Base-by-base conservation (phyloP, 1,284 basidiomycete genomes). In the Fomitopsis schrenkii region DNA sequence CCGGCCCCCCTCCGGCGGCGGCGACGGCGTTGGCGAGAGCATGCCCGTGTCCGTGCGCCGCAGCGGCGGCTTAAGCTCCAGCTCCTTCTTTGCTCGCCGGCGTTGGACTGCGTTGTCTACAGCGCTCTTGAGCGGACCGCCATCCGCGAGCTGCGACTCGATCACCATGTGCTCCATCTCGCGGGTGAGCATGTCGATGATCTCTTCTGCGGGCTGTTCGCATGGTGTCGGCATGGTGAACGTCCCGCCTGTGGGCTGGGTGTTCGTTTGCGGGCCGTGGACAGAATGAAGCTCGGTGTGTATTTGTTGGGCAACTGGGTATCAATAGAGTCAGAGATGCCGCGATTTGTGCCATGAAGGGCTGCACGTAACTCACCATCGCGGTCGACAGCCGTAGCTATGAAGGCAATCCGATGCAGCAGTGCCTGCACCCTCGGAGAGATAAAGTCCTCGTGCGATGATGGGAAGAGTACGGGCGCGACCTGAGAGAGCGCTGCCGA, bases 401-500 rank as follows among this genome's bases (percentile, higher is more conserved):
- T 64, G 3, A 68, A 66, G 15, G 74, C 71, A n/a, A 82, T 68
- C 55, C 73, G 72, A 44, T 78, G 76, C 55, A 79, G 66, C 46
- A 78, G 67, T 36, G 70, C 69, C 59, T 70, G 66, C 53, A 63
- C 53, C 46, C 35, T 54, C 53, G 61, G 59, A 35, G 55, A 55
- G 41, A 66, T 65, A 15, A 30, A 44, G 9, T 58, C 63, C 4
- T 67, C 65, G 4, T 45, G 28, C 3, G 64, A 62, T 5, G 64
- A 28, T 1, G 86, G 84, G 59, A 87, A 81, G 44, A 93, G 73
- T 12, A 85, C 80, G 0, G 90, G 90, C 0, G 81, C 79, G 3
- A 94, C 84, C 40, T 87, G 81, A 17, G 83, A 83, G 19, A 93
- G 77, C 0, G 89, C 91, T 45, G 93, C 80, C 41, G 84, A 88